Percentiles rank a stretch among this genome's conserved stretches.
Evolutionary conservation across 2,329 filamentous ascomycete species (phyloP).

Genomic region (Elsinoe australis): DNA sequence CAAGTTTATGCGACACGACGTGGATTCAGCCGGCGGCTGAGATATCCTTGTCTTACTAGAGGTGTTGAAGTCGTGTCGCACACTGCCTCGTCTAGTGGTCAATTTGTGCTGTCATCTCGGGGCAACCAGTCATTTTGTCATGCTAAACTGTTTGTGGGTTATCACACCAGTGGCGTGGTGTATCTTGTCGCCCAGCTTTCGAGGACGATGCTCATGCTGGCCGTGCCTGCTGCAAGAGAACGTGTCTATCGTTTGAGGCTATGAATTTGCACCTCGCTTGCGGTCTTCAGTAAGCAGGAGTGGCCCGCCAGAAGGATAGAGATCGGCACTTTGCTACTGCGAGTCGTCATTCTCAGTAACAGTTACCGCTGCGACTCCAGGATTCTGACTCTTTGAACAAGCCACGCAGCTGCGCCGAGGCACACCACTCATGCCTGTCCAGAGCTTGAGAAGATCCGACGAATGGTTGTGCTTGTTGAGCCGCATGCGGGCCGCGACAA

Average conservation of each 20-base stretch:
- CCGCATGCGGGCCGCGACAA: not conserved
- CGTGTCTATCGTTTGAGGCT: slow-evolving; percentile 8
- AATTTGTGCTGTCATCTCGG: too few relatives aligned
- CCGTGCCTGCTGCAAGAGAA: not conserved
- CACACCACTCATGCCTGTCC: not conserved
- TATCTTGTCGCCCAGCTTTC: slow-evolving; percentile 12
- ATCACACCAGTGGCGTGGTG: slow-evolving; percentile 4
- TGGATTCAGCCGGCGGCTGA: too few relatives aligned
- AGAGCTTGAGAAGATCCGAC: slow-evolving; percentile 5
- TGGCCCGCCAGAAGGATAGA: slow-evolving; percentile 1
- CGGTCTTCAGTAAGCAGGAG: too few relatives aligned
- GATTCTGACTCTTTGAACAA: not conserved
- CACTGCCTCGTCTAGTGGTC: too few relatives aligned
- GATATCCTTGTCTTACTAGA: too few relatives aligned
- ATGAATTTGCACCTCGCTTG: not conserved
- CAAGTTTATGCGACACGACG: too few relatives aligned
- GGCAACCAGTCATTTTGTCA: too few relatives aligned
- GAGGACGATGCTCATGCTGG: not conserved
- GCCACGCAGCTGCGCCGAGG: slow-evolving; percentile 4
- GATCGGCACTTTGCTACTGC: too few relatives aligned
- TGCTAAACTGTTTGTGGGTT: too few relatives aligned
- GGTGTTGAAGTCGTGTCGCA: too few relatives aligned
- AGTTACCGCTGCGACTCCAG: too few relatives aligned
- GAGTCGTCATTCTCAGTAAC: too few relatives aligned
- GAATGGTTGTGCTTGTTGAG: not conserved